phyloP scores from a whole-genome alignment of 257 asterid genomes.

The Solanum verrucosum region DNA sequence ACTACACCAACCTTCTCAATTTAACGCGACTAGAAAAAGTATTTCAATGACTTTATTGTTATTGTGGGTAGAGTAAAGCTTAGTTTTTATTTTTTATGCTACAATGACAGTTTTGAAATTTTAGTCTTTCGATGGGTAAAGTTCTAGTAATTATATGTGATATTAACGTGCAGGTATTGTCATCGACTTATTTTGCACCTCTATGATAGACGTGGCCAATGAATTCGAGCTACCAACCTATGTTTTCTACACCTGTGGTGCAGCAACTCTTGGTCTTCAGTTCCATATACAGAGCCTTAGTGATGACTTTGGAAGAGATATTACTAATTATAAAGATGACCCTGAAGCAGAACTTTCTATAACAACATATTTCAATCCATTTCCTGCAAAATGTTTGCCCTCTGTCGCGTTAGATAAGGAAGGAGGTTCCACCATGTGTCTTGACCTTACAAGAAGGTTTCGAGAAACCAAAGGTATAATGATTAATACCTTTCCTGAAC shows the following conservation, averaged over 20 bases:
- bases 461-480: slow-evolving; percentile 18
- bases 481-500: slow-evolving; percentile 22
- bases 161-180: neutral
- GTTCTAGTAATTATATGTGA: neutral
- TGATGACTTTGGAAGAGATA: slow-evolving; percentile 6
- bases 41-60: neutral
- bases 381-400: slow-evolving; percentile 14
- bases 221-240: slow-evolving; percentile 16
- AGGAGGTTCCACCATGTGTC: neutral
- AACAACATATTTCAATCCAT: slow-evolving; percentile 2
- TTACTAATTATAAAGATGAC: neutral
- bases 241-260: slow-evolving; percentile 4
- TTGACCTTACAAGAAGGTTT: neutral
- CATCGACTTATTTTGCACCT: slow-evolving; percentile 5
- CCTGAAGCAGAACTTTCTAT: neutral
- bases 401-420: neutral
- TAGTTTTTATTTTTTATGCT: neutral
- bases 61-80: neutral
- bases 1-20: neutral
- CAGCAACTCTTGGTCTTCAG: slow-evolving; percentile 16
- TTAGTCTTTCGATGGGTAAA: neutral
- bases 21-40: neutral
- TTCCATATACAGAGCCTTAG: slow-evolving; percentile 14
- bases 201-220: slow-evolving; percentile 23
- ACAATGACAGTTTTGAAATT: neutral